These are phyloP conservation scores for Ophioceras dolichostomum DNA, from an alignment of 2,329 filamentous ascomycete species.

Conservation along the genomic window DNA sequence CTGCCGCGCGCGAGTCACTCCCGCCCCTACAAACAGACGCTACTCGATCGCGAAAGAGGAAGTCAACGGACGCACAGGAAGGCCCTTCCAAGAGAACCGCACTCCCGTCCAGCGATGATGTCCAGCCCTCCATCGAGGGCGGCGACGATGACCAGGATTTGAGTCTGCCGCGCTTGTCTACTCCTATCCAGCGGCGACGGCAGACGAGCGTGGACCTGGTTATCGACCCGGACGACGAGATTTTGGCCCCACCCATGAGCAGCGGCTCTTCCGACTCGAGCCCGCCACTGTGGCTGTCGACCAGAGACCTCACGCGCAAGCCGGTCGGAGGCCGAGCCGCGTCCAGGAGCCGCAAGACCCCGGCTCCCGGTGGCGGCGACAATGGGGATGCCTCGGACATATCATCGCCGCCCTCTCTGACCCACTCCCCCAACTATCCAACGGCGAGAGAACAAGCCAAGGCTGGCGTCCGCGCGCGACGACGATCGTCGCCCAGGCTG, in stretches of 20 bases:
- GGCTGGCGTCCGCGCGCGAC: no score
- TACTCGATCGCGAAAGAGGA: constrained; percentile 37
- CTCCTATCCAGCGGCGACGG: no score
- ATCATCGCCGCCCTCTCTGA: constrained; percentile 54
- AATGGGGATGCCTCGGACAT: constrained; percentile 29
- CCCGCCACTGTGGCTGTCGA: constrained; percentile 36
- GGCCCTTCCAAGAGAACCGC: constrained; percentile 17
- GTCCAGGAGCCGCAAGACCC: constrained; percentile 16
- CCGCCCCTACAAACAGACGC: constrained; percentile 2
- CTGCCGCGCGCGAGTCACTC: neutral
- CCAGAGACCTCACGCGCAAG: constrained; percentile 34
- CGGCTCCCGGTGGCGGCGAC: constrained; percentile 24
- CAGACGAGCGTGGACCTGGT: neutral
- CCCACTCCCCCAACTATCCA: constrained; percentile 49
- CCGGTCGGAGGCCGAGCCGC: constrained; percentile 14
- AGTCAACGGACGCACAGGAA: constrained; percentile 35
- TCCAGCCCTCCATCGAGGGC: constrained; percentile 13
- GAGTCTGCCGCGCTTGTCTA: constrained; percentile 3
- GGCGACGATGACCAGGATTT: constrained; percentile 11
- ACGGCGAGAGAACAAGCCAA: constrained; percentile 15
- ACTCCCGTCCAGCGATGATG: constrained; percentile 7
- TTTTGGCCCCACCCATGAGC: constrained; percentile 43
- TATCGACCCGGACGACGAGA: constrained; percentile 26
- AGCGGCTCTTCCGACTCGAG: constrained; percentile 31
- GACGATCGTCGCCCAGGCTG: constrained; percentile 22